phyloP scores from a whole-genome alignment of 306 rosid genomes.

The Trifolium pratense region DNA sequence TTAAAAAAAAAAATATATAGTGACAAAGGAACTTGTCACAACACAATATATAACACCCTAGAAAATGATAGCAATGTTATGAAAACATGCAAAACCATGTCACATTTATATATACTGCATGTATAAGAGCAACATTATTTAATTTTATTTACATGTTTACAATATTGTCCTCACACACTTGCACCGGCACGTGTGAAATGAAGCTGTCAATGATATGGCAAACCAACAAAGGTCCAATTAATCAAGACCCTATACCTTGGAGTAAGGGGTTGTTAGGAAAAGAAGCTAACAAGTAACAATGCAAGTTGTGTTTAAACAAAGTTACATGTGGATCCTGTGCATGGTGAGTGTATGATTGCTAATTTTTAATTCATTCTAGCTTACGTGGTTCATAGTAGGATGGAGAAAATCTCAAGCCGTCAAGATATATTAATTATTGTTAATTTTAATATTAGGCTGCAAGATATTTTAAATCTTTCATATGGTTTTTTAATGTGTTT shows the following conservation, averaged over 20 bases:
- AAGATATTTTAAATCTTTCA: background rate
- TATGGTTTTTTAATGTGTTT: background rate
- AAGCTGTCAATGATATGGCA: slow-evolving; percentile 50
- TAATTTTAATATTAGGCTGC: background rate
- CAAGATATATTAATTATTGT: background rate
- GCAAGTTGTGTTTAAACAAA: slow-evolving; percentile 35
- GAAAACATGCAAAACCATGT: slow-evolving; percentile 41
- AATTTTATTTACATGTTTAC: background rate
- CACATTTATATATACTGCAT: slow-evolving; percentile 43
- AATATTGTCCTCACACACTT: slow-evolving; percentile 17
- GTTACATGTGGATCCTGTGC: slow-evolving; percentile 14
- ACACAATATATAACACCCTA: background rate
- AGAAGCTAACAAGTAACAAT: background rate
- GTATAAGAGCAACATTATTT: background rate
- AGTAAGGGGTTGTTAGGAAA: background rate
- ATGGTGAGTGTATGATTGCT: slow-evolving; percentile 21
- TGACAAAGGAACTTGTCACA: background rate
- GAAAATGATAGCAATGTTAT: slow-evolving; percentile 5
- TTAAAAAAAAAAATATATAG: background rate
- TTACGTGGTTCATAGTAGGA: slow-evolving; percentile 55
- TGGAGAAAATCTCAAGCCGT: background rate
- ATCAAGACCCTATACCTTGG: background rate
- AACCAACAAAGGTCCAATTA: slow-evolving; percentile 22
- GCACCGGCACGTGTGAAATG: slow-evolving; percentile 36
- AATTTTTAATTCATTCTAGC: slow-evolving; percentile 21